Base-by-base conservation (phyloP, 2,329 filamentous ascomycete genomes). In the Cladobotryum protrusum region DNA sequence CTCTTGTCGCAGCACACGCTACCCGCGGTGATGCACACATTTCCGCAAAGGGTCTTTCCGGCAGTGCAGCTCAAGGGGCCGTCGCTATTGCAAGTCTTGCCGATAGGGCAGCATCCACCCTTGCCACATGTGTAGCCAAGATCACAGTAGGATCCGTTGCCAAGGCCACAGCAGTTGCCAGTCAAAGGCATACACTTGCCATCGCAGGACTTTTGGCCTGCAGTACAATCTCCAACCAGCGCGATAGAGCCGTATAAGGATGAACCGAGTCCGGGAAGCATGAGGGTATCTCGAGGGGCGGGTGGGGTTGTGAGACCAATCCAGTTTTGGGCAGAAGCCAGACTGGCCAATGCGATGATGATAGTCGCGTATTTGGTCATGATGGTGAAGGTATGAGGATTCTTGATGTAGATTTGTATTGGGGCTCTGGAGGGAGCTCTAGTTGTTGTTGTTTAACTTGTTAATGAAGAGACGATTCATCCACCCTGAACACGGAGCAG, bases 81-180 rank as follows among this genome's bases (percentile, higher is more conserved):
- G 15, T 20, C 40, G 9, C 18, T 24, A 32, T 51, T 56, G 33
- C 56, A 67, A 11, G 54, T 57, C 45, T 61, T 47, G 15, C 63
- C 63, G 35, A 52, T 37, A 20, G 45, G 54, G 48, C 67, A 69
- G 53, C 68, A 69, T 17, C 61, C 57, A 18, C 56, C 52, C 6
- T 37, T 14, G 33, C 46, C 42, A 49, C 43, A 47, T 43, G 34
- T 33, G 29, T 24, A 36, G 19, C 52, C 52, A 15, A 39, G 32
- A 4, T 50, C 37, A 29, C 52, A 48, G 33, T 41, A 47, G 37
- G 44, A 19, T 24, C 48, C 43, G 36, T 47, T 41, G 20, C 20
- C 35, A 41, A 47, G 20, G 32, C 24, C 29, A 54, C 63, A 65
- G 55, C 67, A 70, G n/a, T 47, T 18, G n/a, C 53, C 59, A 11